A percentile compares a stretch with the other conserved stretches of the same genome.
These are phyloP conservation scores for Eucommia ulmoides DNA, from an alignment of 257 asterid genomes.

Conservation along the genomic window DNA sequence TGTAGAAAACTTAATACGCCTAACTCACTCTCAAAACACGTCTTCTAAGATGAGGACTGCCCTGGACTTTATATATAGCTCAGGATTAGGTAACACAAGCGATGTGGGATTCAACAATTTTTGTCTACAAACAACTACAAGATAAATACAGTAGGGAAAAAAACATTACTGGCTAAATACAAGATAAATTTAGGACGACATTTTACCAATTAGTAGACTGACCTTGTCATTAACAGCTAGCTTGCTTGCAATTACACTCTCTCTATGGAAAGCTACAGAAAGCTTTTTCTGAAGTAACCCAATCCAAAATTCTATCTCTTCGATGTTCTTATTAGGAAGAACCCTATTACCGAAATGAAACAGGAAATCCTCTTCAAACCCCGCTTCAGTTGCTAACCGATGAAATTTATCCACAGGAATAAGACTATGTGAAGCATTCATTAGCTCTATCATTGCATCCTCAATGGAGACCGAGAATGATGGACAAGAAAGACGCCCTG, in stretches of 20 bases:
- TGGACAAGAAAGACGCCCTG: constrained; percentile 31
- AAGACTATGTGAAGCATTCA: constrained; percentile 35
- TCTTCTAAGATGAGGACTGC: too few species aligned
- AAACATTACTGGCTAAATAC: too few species aligned
- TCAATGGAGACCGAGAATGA: constrained; percentile 24
- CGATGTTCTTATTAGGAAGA: constrained; percentile 44
- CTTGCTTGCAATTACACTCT: constrained; percentile 38
- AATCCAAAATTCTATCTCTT: constrained; percentile 62
- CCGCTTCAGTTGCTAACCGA: constrained; percentile 66
- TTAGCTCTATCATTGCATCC: constrained; percentile 41
- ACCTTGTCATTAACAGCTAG: constrained; percentile 40
- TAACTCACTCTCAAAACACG: too few species aligned
- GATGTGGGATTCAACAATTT: too few species aligned
- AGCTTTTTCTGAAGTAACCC: constrained; percentile 62
- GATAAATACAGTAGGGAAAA: too few species aligned
- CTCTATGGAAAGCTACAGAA: constrained; percentile 52
- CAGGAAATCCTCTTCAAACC: constrained; percentile 61
- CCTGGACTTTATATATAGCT: too few species aligned
- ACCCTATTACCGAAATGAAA: constrained; percentile 52
- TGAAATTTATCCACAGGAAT: constrained; percentile 51
- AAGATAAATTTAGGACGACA: too few species aligned
- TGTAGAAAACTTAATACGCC: too few species aligned
- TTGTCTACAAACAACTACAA: too few species aligned
- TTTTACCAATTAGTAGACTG: background rate
- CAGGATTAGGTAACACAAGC: too few species aligned